These are phyloP conservation scores for Phytophthora lateralis DNA, from an alignment of 352 stramenopile genomes.

Conservation along the genomic window DNA sequence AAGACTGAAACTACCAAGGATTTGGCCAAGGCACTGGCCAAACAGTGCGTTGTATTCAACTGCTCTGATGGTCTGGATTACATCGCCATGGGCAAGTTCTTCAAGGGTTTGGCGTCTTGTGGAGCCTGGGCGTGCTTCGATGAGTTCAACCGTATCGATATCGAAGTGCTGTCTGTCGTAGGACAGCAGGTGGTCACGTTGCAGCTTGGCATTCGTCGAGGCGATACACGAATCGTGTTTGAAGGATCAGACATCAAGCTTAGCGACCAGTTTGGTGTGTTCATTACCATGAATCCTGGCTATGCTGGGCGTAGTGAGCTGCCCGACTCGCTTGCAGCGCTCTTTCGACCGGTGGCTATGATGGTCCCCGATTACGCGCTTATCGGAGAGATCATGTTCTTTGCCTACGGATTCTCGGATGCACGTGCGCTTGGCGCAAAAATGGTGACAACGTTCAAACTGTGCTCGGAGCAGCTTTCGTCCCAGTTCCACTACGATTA, in stretches of 20 bases:
- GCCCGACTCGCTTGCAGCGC: conserved; percentile 81
- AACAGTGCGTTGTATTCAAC: conserved; percentile 96
- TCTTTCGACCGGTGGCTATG: conserved; percentile 91
- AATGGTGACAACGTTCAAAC: conserved; percentile 90
- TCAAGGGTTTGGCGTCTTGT: conserved; percentile 93
- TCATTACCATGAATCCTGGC: conserved; percentile 93
- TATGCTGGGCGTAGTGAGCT: conserved; percentile 89
- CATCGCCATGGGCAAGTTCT: conserved; percentile 95
- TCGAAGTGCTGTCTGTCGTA: conserved; percentile 88
- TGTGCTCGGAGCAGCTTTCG: conserved; percentile 90
- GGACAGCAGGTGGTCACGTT: conserved; percentile 93
- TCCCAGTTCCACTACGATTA: conserved; percentile 93
- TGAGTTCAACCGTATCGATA: conserved; percentile 92
- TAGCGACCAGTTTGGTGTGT: conserved; percentile 90
- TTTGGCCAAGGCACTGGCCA: conserved; percentile 93
- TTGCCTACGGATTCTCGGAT: conserved; percentile 80
- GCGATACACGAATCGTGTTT: conserved; percentile 91
- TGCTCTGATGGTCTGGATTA: conserved; percentile 94
- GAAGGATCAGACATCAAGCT: conserved; percentile 95
- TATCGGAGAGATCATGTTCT: conserved; percentile 93
- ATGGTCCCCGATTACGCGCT: conserved; percentile 92
- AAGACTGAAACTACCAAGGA: conserved; percentile 97
- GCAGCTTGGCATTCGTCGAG: conserved; percentile 85
- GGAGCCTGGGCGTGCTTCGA: conserved; percentile 93
- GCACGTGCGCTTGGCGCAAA: conserved; percentile 63